phyloP scores from a whole-genome alignment of 352 stramenopile genomes.

The Phytophthora sansomeana region DNA sequence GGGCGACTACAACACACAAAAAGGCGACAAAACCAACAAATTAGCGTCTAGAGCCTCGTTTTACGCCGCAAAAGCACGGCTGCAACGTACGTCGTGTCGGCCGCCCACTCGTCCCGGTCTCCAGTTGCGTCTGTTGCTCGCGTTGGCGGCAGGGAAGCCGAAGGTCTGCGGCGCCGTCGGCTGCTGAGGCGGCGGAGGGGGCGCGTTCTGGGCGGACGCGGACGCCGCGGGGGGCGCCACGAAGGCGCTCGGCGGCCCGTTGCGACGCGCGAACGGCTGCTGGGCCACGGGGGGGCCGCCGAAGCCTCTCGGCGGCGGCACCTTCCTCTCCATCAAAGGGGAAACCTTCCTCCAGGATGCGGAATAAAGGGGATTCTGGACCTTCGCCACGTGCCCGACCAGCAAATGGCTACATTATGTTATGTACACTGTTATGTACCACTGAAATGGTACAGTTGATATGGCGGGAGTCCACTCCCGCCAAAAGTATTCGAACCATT shows the following conservation, averaged over 20 bases:
- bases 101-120: constrained; percentile 33
- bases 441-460: no score
- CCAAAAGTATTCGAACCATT: neutral
- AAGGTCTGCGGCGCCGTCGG: constrained; percentile 21
- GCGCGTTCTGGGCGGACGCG: constrained; percentile 7
- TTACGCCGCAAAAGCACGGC: neutral
- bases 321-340: constrained; percentile 38
- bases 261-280: constrained; percentile 19
- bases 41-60: constrained; percentile 12
- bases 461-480: neutral
- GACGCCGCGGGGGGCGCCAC: constrained; percentile 1
- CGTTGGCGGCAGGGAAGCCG: constrained; percentile 27
- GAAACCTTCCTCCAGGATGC: neutral
- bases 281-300: constrained; percentile 21
- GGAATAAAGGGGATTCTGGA: neutral
- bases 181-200: constrained; percentile 26
- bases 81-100: constrained; percentile 42
- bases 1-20: constrained; percentile 34
- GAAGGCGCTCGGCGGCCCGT: constrained; percentile 1
- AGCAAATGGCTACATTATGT: neutral
- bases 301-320: constrained; percentile 26
- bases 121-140: constrained; percentile 37
- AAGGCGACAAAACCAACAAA: neutral
- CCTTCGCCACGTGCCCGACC: constrained; percentile 27
- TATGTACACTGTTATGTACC: neutral